Base-by-base conservation (phyloP, 2,329 filamentous ascomycete genomes). In the Furcasterigmium sp. region DNA sequence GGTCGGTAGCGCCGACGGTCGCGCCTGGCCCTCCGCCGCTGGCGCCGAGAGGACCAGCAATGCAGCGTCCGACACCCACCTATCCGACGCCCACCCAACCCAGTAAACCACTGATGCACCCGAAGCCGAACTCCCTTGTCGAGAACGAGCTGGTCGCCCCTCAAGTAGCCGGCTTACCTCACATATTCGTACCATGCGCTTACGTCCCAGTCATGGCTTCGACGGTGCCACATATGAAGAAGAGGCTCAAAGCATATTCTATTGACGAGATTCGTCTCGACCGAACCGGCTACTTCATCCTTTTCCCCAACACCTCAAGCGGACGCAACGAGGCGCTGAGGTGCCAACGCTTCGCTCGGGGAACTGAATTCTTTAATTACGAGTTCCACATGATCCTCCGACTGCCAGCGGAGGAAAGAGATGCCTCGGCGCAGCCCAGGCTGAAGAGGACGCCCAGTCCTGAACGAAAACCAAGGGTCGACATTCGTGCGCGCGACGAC, bases 161-260 rank as follows among this genome's bases (percentile, higher is more conserved):
- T 26, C 82, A 83, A 50, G 79, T 96, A 41, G 82, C 84, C 56
- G 78, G 82, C 41, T 83, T 87, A 46, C 93, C 93, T 1, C 96
- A 95, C 59, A 83, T 97, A 29, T 96, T 95, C 59, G 85, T 98
- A 45, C 76, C 88, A n/a, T 80, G 87, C 52, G 79, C 83, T 46
- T 90, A 85, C 53, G 91, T 98, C 2, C 93, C 93, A 2, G 86
- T 95, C 11, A 80, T 96, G 57, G 76, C 78, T 25, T 85, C 88
- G 19, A 97, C 91, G 1, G 80, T 96, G 44, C 82, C 85, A 4
- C 93, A 98, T 67, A 77, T 98, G 68, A 88, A 89, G 67, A 94
- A 91, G 63, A 80, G 91, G 40, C 72, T 97, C 42, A 93, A 91
- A 63, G 81, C 83, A 40, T 95, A 87, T 60, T 74, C 80, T 46